Conservation (phyloP, 2,329 filamentous ascomycete genomes). For the Sarocladium strictum region DNA sequence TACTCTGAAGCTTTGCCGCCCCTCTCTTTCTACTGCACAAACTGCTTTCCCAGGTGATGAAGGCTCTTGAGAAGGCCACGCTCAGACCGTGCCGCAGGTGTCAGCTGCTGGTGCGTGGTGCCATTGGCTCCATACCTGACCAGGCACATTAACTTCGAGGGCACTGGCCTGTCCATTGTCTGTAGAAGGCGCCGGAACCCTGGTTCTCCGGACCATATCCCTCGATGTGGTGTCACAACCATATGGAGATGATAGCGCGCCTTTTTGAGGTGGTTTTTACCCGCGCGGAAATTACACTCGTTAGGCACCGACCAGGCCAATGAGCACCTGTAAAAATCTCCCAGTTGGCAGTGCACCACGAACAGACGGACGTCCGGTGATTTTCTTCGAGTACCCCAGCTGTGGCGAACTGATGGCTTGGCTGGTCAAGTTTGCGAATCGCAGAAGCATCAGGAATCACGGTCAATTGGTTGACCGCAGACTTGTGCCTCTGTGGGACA, state of each 20-base stretch:
- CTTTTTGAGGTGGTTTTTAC: constrained; percentile 98
- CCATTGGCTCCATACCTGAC: constrained; percentile 38
- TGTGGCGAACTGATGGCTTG: constrained; percentile 4
- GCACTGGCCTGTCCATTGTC: constrained; percentile 37
- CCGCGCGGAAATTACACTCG: constrained; percentile 66
- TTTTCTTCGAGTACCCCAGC: not conserved
- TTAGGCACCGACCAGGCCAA: constrained; percentile 25
- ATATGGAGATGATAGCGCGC: constrained; percentile 58
- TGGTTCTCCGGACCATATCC: constrained; percentile 25
- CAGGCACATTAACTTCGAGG: constrained; percentile 51
- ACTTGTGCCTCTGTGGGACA: constrained; percentile 1
- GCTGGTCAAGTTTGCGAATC: not conserved
- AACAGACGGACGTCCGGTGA: constrained; percentile 58
- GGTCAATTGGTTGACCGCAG: not conserved
- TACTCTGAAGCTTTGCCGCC: constrained; percentile 8
- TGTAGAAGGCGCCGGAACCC: constrained; percentile 43
- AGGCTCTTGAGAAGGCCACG: constrained; percentile 19
- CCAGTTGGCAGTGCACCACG: constrained; percentile 77
- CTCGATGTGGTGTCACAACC: constrained; percentile 39
- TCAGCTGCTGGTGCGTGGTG: constrained; percentile 38
- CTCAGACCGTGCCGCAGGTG: constrained; percentile 36
- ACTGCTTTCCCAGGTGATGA: not conserved
- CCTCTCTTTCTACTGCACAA: not conserved
- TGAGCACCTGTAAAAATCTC: constrained; percentile 70
- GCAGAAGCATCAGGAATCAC: constrained; percentile 7